Percentiles rank a stretch among this genome's conserved stretches.
phyloP scores from a whole-genome alignment of 495 filamentous ascomycete species.

The Pyrenopolyporus hunteri region DNA sequence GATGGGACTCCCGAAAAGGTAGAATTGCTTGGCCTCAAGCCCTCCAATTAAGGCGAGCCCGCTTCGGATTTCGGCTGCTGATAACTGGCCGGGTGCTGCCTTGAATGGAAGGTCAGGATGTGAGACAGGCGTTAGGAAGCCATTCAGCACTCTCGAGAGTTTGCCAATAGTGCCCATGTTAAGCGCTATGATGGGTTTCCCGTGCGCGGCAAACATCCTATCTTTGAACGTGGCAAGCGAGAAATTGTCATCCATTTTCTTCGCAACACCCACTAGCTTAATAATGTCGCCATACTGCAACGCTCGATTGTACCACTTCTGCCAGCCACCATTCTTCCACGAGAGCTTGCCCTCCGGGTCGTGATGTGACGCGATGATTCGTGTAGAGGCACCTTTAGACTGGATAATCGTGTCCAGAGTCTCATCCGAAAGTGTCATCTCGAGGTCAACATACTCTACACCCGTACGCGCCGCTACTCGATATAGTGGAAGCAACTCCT shows the following conservation, averaged over 20 bases:
- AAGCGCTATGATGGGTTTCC: slow-evolving; percentile 85
- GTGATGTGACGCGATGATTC: slow-evolving; percentile 94
- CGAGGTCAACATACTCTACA: slow-evolving; percentile 91
- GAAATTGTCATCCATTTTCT: slow-evolving; percentile 81
- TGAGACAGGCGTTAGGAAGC: slow-evolving; percentile 94
- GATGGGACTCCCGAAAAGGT: slow-evolving; percentile 86
- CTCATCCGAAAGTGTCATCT: slow-evolving; percentile 82
- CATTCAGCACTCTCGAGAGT: slow-evolving; percentile 86
- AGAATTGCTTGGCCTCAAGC: slow-evolving; percentile 78
- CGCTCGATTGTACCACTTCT: slow-evolving; percentile 83
- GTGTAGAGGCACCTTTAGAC: slow-evolving; percentile 70
- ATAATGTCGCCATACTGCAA: slow-evolving; percentile 87
- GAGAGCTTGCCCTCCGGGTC: slow-evolving; percentile 79
- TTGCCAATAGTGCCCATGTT: slow-evolving; percentile 94
- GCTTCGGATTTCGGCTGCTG: slow-evolving; percentile 83
- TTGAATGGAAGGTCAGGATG: slow-evolving; percentile 89
- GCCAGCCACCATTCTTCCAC: slow-evolving; percentile 90
- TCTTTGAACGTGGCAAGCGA: slow-evolving; percentile 81
- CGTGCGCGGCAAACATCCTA: slow-evolving; percentile 71
- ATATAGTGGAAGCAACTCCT: slow-evolving; percentile 75
- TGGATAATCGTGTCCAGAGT: slow-evolving; percentile 58
- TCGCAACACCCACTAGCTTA: slow-evolving; percentile 90
- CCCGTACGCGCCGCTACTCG: slow-evolving; percentile 78
- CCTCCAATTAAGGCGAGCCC: slow-evolving; percentile 80
- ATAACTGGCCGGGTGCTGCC: slow-evolving; percentile 93